Evolutionary conservation across 106 monocot genomes (phyloP), one percentile per base, ranked within the genome.

Genomic region (Narthecium ossifragum): DNA sequence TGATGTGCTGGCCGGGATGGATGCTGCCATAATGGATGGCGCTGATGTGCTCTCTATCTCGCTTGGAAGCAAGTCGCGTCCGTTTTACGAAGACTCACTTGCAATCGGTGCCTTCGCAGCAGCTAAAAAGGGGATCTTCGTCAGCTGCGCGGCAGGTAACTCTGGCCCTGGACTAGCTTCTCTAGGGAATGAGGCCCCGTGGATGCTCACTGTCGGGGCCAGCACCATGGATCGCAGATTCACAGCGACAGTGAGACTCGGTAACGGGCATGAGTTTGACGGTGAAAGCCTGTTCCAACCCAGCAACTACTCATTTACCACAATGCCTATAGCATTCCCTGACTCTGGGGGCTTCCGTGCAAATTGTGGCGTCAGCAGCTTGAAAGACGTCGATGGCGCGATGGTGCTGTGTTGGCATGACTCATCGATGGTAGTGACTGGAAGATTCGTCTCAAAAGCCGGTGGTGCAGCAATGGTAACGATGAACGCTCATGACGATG

Each of bases 201-300:
- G 82, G 86, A 24, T 82, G 0, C 46, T 87, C 1, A 88, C 87
- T 2, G 83, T 88, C 23, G 79, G 52, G 0, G 83, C 79, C 0
- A 68, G 76, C 46, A 62, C 72, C 10, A 48, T 63, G 4, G 79
- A 83, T 49, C 30, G 83, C 9, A 30, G 6, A 2, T 46, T 79
- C 6, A 20, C 14, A 20, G 43, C 68, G 4, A 59, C 46, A 0
- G 72, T 81, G 46, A 54, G 25, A 63, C 61, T 81, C 15, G 64
- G 64, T 1, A 38, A 65, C n/a, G 66, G 66, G 5, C 6, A 34
- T 3, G 37, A 52, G 15, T 25, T 65, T 14, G 17, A 47, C 3
- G 62, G 62, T 9, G 49, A 86, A 37, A 37, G 73, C 1, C 45
- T 74, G 5, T 64, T 43, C 64, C 86, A 78, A 68, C 66, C 65